A percentile compares a stretch with the other conserved stretches of the same genome.
phyloP scores from a whole-genome alignment of 1,284 basidiomycete genomes.

The Leucoagaricus sp. region DNA sequence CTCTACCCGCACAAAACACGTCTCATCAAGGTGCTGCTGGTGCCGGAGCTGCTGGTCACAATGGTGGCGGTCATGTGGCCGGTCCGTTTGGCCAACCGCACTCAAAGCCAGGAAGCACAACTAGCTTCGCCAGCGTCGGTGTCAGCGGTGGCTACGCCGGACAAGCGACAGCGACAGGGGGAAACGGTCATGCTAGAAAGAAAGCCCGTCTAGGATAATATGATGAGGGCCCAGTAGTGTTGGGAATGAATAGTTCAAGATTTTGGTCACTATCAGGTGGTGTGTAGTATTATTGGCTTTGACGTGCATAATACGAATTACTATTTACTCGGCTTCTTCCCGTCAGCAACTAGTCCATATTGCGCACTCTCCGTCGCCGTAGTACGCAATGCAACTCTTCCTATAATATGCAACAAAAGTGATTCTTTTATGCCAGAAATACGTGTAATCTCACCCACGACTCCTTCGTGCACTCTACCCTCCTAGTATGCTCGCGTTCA shows the following conservation, averaged over 20 bases:
- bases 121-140: slow-evolving; percentile 34
- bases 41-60: slow-evolving; percentile 19
- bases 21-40: slow-evolving; percentile 33
- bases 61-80: slow-evolving; percentile 21
- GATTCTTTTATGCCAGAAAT: neutral
- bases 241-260: neutral
- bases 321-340: neutral
- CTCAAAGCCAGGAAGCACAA: slow-evolving; percentile 44
- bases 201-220: slow-evolving; percentile 24
- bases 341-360: neutral
- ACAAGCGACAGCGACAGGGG: slow-evolving; percentile 22
- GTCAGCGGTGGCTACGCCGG: slow-evolving; percentile 30
- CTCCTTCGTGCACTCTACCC: neutral
- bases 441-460: neutral
- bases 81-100: slow-evolving; percentile 40
- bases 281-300: slow-evolving; percentile 1
- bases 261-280: slow-evolving; percentile 1
- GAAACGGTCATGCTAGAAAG: slow-evolving; percentile 25
- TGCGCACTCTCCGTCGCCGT: neutral
- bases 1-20: slow-evolving; percentile 46
- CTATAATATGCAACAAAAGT: neutral
- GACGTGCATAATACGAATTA: slow-evolving; percentile 6
- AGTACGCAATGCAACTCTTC: neutral
- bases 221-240: neutral
- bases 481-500: neutral